Evolutionary conservation across 371 early-diverging fungal genomes (phyloP).

Genomic region (Nematocida ironsii): DNA sequence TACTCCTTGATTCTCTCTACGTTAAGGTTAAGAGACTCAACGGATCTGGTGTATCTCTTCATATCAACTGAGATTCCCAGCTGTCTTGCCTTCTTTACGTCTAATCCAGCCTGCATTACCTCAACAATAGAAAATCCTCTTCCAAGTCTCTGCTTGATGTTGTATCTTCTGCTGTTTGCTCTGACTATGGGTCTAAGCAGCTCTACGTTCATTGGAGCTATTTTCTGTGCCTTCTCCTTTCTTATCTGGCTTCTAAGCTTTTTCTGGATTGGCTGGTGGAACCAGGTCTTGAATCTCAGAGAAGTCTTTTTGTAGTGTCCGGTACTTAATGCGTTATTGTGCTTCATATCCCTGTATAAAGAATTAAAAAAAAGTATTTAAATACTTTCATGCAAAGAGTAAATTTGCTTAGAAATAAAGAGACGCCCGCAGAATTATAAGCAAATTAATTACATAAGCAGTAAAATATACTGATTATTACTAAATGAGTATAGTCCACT

Average conservation of each 20-base stretch:
- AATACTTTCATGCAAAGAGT: not conserved
- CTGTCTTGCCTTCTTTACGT: conserved; percentile 84
- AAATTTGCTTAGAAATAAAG: not conserved
- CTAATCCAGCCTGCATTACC: conserved; percentile 88
- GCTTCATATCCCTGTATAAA: conserved; percentile 70
- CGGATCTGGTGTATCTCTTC: conserved; percentile 91
- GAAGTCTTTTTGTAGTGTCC: conserved; percentile 97
- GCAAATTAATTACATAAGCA: not conserved
- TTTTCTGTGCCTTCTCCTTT: conserved; percentile 84
- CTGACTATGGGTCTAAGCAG: conserved; percentile 93
- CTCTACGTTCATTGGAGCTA: conserved; percentile 92
- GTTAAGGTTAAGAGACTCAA: conserved; percentile 86
- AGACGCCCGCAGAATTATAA: not conserved
- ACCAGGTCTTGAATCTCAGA: conserved; percentile 94
- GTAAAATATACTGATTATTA: not conserved
- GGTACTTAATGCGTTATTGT: conserved; percentile 96
- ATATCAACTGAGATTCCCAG: conserved; percentile 95
- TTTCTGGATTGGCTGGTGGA: conserved; percentile 94
- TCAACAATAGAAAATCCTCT: conserved; percentile 97
- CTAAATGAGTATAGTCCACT: not conserved
- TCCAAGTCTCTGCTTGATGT: conserved; percentile 92
- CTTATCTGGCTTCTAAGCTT: conserved; percentile 81
- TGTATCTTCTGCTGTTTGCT: conserved; percentile 94
- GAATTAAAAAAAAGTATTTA: conserved; percentile 60
- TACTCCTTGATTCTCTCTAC: conserved; percentile 92